Evolutionary conservation across 495 filamentous ascomycete genomes (phyloP), one percentile per base, ranked within the genome.

Genomic region (Penicillium nucicola): DNA sequence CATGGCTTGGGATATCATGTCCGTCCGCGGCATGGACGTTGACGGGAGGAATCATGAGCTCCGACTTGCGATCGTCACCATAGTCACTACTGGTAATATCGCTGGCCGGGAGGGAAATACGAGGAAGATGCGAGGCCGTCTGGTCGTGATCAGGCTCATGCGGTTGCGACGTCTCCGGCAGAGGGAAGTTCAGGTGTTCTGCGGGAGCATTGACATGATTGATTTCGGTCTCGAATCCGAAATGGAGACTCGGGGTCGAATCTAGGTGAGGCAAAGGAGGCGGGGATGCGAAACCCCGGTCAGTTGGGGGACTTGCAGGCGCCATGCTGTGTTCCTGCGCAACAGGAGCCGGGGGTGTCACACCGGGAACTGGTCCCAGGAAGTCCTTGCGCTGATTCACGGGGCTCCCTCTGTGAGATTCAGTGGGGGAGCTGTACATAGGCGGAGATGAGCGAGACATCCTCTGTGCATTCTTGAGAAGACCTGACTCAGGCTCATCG

Each of bases 361-460:
- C 25, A 5, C 52, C 57, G 12, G 52, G 49, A 13, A 13, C 18
- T 1, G 44, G 36, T 13, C 50, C 53, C 28, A 19, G 48, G 22
- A 45, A 41, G 44, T 63, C 49, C 58, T 61, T 46, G 48, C 31
- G 20, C 25, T 30, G 39, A 25, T 10, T 17, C 31, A 28, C 25
- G 15, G 52, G 51, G 34, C 37, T 62, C 13, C 59, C 63, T 32
- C 22, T 25, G 14, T 28, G 25, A 23, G 48, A 48, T 13, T 66
- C 63, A 14, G 23, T 53, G 7, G 52, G 45, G 3, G 60, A 54
- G 41, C 53, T 61, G 39, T 63, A 72, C 14, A 70, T 48, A 5
- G 79, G 81, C 12, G 84, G 84, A 37, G 77, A 74, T 15, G 85
- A 86, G 32, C 75, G 77, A 14, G 86, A 81, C 79, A 87, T 86